Conservation (phyloP, 495 filamentous ascomycete genomes). For the Pseudoneurospora amorphoporcata region DNA sequence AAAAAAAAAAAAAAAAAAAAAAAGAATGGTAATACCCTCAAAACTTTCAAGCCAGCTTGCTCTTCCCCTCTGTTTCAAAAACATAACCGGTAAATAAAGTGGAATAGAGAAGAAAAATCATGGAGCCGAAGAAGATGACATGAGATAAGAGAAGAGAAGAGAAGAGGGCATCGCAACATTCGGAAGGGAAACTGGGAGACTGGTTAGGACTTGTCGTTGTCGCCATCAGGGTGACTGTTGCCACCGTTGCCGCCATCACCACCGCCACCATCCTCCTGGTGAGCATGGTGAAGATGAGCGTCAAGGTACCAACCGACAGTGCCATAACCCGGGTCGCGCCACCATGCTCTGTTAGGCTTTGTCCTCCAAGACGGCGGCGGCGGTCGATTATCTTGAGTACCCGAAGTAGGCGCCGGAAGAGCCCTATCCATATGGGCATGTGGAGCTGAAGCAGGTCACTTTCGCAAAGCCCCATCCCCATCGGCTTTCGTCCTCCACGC, state of each 20-base stretch:
- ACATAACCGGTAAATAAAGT: not conserved
- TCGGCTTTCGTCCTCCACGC: too few relatives aligned
- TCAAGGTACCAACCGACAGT: not conserved
- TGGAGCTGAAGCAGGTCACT: not conserved
- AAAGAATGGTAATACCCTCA: not conserved
- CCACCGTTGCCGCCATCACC: not conserved
- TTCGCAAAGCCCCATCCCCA: too few relatives aligned
- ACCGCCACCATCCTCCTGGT: not conserved
- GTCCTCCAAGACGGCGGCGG: not conserved
- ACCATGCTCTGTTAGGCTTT: not conserved
- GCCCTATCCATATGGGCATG: not conserved
- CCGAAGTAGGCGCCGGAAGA: not conserved
- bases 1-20: not conserved
- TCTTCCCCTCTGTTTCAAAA: not conserved
- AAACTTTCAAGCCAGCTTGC: not conserved
- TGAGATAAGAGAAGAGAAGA: not conserved
- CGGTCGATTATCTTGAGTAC: not conserved
- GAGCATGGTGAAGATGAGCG: not conserved
- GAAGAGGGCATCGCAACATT: not conserved
- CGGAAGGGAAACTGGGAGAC: not conserved
- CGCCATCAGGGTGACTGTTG: too few relatives aligned
- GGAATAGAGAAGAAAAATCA: not conserved
- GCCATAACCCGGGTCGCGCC: not conserved
- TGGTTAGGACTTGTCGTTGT: not conserved
- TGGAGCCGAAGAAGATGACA: not conserved